Base-by-base conservation (phyloP, 257 asterid genomes). In the Dorcoceras hygrometricum region DNA sequence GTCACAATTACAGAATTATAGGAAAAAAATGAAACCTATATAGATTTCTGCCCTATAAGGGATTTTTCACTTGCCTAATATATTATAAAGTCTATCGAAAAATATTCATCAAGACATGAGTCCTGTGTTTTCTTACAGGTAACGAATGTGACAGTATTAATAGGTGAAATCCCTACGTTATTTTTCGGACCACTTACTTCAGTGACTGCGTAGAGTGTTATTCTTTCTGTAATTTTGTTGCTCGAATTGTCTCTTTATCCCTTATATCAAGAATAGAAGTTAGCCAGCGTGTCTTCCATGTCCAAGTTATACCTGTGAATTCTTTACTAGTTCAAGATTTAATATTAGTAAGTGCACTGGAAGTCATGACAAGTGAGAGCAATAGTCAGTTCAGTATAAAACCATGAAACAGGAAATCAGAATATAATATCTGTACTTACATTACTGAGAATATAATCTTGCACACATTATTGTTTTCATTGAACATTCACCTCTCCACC, bases 21-120 rank as follows among this genome's bases (percentile, higher is more conserved):
- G 9, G n/a, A 39, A 39, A 16, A 51, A 63, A 57, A 58, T 57
- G 34, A 27, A n/a, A 66, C 36, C 59, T 31, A 4, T 28, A 31
- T 18, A 58, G 18, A 36, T 59, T 32, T 39, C 5, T 39, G 34
- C 55, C 60, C 51, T 55, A 53, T 59, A 23, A 22, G 53, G 3
- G 56, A 20, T 16, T 23, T 58, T 68, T 16, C 55, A 36, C 39
- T 9, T 46, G 29, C 46, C 48, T 56, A 43, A 29, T 5, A 5
- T 29, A 5, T 29, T 6, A 10, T 18, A 75, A 69, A 58, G 69
- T 58, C 43, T 32, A 63, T 4, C 12, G 57, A 31, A 29, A 50
- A 63, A 27, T 51, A 58, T 43, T 63, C 22, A 34, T 20, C 54
- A 31, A 18, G n/a, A 34, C 43, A 34, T 2, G 43, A 34, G 14